These are phyloP conservation scores for Parathielavia appendiculata DNA, from an alignment of 495 filamentous ascomycete genomes.

Conservation along the genomic window DNA sequence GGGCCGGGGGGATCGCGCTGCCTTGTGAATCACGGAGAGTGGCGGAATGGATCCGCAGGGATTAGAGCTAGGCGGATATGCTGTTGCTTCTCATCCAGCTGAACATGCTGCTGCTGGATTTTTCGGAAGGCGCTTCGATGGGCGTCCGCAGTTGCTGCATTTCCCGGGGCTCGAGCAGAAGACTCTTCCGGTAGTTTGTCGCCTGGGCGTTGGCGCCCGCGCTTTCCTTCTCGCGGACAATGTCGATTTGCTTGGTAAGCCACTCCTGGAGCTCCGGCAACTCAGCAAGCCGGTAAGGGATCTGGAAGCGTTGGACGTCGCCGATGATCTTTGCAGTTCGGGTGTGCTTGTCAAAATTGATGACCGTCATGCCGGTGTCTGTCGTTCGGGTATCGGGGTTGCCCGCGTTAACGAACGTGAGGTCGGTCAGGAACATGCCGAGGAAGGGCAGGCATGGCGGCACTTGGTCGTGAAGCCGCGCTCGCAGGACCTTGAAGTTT, in stretches of 20 bases:
- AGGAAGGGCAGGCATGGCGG: conserved; percentile 94
- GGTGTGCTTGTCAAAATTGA: conserved; percentile 98
- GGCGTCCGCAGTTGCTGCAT: conserved; percentile 45
- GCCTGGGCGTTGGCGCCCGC: conserved; percentile 62
- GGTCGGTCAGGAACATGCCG: conserved; percentile 90
- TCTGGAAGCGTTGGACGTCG: conserved; percentile 94
- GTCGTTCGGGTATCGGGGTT: conserved; percentile 67
- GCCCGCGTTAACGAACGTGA: conserved; percentile 85
- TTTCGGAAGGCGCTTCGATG: conserved; percentile 36
- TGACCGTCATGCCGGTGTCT: conserved; percentile 59
- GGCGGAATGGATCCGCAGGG: not conserved
- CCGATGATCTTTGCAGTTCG: conserved; percentile 93
- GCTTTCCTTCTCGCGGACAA: conserved; percentile 74
- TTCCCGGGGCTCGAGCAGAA: conserved; percentile 83
- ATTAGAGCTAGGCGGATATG: conserved; percentile 22
- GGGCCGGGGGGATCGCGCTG: not conserved
- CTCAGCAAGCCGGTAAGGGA: conserved; percentile 82
- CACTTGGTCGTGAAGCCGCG: conserved; percentile 78
- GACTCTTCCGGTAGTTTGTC: conserved; percentile 78
- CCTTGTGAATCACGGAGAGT: not conserved
- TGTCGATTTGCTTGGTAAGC: conserved; percentile 79
- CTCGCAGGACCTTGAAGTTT: conserved; percentile 88
- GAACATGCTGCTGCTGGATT: conserved; percentile 28
- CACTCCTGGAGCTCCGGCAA: conserved; percentile 89
- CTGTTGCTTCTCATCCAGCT: conserved; percentile 31